phyloP scores from a whole-genome alignment of 1,139 yeast species.

The Pichia sp. region DNA sequence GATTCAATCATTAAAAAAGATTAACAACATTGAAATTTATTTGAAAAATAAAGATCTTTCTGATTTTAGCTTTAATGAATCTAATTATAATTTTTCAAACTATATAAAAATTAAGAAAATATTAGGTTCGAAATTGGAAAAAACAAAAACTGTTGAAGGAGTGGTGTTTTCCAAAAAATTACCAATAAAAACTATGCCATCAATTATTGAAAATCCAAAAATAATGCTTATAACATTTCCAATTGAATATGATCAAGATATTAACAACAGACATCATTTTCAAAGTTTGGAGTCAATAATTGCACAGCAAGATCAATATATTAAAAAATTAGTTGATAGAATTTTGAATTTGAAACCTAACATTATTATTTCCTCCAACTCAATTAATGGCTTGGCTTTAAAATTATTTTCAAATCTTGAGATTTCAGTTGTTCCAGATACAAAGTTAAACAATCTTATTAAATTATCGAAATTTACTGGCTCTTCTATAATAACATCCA shows the following conservation, averaged over 20 bases:
- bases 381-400: conserved; percentile 79
- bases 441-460: conserved; percentile 78
- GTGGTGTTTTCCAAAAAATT: conserved; percentile 77
- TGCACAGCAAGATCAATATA: conserved; percentile 83
- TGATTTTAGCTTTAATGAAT: conserved; percentile 30
- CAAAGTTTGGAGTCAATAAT: conserved; percentile 48
- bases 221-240: conserved; percentile 85
- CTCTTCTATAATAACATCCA: conserved; percentile 70
- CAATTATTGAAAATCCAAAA: conserved; percentile 55
- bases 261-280: conserved; percentile 18
- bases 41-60: conserved; percentile 29
- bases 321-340: conserved; percentile 74
- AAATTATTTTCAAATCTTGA: conserved; percentile 66
- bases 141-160: conserved; percentile 67
- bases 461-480: conserved; percentile 74
- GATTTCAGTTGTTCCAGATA: conserved; percentile 69
- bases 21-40: conserved; percentile 47
- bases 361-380: conserved; percentile 71
- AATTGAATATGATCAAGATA: conserved; percentile 69
- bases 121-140: conserved; percentile 52
- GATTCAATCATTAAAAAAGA: conserved; percentile 39
- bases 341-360: conserved; percentile 74
- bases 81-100: conserved; percentile 77
- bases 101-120: conserved; percentile 82
- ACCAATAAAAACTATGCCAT: conserved; percentile 78